Conservation (phyloP, 1,284 basidiomycete genomes). For the Rugosomyces carneus region DNA sequence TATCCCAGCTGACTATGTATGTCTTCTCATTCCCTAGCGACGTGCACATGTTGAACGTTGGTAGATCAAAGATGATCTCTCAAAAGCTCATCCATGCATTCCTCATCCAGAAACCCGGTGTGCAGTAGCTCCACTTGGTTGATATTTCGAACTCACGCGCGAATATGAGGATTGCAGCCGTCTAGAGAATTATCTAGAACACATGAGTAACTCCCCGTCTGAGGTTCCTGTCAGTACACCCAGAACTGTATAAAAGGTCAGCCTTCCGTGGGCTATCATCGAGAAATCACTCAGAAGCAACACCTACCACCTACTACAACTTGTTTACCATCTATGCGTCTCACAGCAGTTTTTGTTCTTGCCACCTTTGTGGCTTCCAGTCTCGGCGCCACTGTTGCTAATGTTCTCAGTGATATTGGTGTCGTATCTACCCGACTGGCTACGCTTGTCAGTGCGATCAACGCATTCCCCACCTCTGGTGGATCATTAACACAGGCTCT, state of each 20-base stretch:
- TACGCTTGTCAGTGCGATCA: slow-evolving; percentile 25
- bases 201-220: not conserved
- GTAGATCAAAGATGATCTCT: not conserved
- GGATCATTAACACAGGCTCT: slow-evolving; percentile 25
- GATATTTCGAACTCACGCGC: not conserved
- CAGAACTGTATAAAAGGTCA: not conserved
- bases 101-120: not conserved
- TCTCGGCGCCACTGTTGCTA: slow-evolving; percentile 17
- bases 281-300: not conserved
- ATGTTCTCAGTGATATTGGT: slow-evolving; percentile 26
- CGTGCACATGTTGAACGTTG: slow-evolving; percentile 7
- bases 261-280: not conserved
- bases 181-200: not conserved
- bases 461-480: slow-evolving; percentile 25
- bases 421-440: slow-evolving; percentile 23
- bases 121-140: not conserved
- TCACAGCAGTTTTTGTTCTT: slow-evolving; percentile 16
- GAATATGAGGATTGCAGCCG: not conserved
- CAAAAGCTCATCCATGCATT: not conserved
- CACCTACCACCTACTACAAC: not conserved
- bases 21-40: not conserved
- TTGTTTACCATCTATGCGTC: too few species aligned
- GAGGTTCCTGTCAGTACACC: not conserved
- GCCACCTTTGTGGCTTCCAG: slow-evolving; percentile 14
- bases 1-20: slow-evolving; percentile 8